phyloP scores from a whole-genome alignment of 2,329 filamentous ascomycete species.

The Plenodomus tracheiphilus region DNA sequence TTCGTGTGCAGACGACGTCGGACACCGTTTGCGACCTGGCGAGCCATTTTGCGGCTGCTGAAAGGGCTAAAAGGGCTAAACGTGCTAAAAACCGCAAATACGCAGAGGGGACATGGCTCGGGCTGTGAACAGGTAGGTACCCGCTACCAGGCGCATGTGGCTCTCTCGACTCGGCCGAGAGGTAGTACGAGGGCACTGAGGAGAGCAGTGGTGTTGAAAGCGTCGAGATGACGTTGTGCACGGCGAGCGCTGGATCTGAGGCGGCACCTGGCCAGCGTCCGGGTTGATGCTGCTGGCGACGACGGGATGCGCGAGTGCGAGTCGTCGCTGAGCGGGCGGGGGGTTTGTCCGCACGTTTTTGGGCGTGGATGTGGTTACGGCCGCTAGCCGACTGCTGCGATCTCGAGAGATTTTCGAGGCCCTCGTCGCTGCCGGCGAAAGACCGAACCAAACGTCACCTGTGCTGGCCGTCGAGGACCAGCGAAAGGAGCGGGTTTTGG shows the following conservation, averaged over 20 bases:
- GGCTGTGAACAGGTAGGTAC: not conserved
- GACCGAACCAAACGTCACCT: conserved; percentile 24
- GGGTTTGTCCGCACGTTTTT: conserved; percentile 25
- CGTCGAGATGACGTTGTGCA: conserved; percentile 23
- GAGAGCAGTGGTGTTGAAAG: not conserved
- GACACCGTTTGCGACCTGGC: conserved; percentile 7
- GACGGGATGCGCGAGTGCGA: not conserved
- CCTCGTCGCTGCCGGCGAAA: conserved; percentile 10
- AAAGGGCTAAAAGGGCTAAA: too few species aligned
- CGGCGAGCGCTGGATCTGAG: not conserved
- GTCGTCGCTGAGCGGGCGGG: conserved; percentile 4
- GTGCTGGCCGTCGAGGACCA: conserved; percentile 19
- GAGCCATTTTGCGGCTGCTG: conserved; percentile 33
- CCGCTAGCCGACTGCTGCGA: conserved; percentile 21
- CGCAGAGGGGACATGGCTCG: conserved; percentile 15
- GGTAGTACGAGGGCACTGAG: conserved; percentile 8
- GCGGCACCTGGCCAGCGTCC: not conserved
- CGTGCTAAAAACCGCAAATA: conserved; percentile 8
- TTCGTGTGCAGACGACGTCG: not conserved
- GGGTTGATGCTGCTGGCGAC: conserved; percentile 1
- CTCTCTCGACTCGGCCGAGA: conserved; percentile 26
- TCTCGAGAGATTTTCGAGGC: conserved; percentile 8
- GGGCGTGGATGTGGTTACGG: conserved; percentile 22
- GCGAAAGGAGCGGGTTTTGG: conserved; percentile 10
- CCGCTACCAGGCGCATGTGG: not conserved